Conservation (phyloP, 371 early-diverging fungal species). For the Apophysomyces trapeziformis region DNA sequence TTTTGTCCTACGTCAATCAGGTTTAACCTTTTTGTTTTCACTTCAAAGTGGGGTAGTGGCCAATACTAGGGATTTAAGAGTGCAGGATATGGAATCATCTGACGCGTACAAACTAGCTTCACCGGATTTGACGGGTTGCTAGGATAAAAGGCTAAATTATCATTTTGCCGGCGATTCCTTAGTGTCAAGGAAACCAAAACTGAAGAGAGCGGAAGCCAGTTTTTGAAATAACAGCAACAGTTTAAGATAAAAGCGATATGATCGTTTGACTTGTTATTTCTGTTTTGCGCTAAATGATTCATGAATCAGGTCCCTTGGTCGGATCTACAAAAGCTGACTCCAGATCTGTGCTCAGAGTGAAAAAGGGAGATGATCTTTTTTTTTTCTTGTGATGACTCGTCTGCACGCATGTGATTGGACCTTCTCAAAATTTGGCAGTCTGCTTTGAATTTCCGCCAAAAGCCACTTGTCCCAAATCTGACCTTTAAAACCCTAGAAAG, state of each 20-base stretch:
- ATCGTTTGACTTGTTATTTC: no score
- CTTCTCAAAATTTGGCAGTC: slow-evolving; percentile 9
- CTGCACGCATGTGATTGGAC: not conserved
- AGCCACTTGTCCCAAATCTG: slow-evolving; percentile 3
- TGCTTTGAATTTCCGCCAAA: slow-evolving; percentile 9
- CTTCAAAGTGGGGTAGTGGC: no score
- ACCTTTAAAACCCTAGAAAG: slow-evolving; percentile 6
- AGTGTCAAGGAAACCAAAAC: no score
- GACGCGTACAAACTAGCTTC: not conserved
- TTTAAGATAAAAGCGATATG: no score
- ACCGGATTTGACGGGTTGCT: not conserved
- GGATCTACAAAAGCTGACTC: not conserved
- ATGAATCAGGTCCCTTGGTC: slow-evolving; percentile 1
- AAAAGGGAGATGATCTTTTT: slow-evolving; percentile 11
- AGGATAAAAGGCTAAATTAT: not conserved
- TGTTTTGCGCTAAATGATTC: no score
- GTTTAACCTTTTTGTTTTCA: no score
- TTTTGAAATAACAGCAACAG: not conserved
- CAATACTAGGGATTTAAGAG: no score
- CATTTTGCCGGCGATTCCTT: not conserved
- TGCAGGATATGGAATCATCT: no score
- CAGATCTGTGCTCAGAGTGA: slow-evolving; percentile 11
- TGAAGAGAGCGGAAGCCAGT: not conserved
- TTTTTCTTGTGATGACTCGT: slow-evolving; percentile 3
- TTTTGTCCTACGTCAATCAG: not conserved